Conservation (phyloP, 179 eudicot species). For the Dionaea muscipula region DNA sequence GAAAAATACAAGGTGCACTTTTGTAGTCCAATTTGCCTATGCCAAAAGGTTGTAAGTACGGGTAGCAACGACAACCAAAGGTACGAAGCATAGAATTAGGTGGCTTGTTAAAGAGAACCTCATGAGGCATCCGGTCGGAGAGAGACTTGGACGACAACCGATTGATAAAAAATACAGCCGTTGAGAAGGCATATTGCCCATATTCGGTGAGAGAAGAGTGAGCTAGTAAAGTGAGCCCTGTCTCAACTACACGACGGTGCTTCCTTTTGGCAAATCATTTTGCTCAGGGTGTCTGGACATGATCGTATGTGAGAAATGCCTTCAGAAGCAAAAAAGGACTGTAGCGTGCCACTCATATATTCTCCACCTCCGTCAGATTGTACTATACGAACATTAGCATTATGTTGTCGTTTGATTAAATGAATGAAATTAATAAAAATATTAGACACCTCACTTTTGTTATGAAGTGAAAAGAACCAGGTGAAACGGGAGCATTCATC, state of each 20-base stretch:
- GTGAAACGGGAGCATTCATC: not conserved
- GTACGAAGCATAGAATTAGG: too few species aligned
- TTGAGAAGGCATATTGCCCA: not conserved
- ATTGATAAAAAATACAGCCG: too few species aligned
- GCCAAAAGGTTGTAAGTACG: too few species aligned
- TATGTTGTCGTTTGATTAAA: not conserved
- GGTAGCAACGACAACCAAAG: too few species aligned
- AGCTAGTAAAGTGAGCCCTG: not conserved
- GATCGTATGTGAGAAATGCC: not conserved
- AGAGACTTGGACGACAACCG: too few species aligned
- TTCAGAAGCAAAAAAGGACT: not conserved
- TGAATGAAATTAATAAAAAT: not conserved
- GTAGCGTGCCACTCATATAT: not conserved
- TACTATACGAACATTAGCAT: not conserved
- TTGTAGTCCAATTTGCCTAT: too few species aligned
- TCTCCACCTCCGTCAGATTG: constrained; percentile 1
- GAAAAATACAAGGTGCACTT: too few species aligned
- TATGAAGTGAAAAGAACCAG: not conserved
- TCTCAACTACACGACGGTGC: not conserved
- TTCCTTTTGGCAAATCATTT: not conserved
- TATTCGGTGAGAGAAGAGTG: not conserved
- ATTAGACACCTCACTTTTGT: not conserved
- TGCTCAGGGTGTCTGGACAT: not conserved
- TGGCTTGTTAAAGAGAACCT: too few species aligned
- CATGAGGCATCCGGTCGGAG: too few species aligned